These are phyloP conservation scores for Adansonia madagascariensis DNA, from an alignment of 441 rosid genomes.

Conservation along the genomic window DNA sequence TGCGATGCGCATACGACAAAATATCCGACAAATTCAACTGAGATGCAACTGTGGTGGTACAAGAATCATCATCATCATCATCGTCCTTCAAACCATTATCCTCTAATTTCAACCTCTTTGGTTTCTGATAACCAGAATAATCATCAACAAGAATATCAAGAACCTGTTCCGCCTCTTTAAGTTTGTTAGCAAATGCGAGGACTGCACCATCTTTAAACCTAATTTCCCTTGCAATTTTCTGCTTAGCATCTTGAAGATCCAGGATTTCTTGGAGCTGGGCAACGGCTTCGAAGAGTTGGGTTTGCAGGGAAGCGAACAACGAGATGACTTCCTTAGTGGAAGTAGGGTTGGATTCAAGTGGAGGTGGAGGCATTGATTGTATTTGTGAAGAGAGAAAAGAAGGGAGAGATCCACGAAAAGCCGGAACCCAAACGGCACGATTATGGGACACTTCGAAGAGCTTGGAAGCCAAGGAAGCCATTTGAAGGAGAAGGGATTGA, in stretches of 20 bases:
- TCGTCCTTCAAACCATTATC: constrained; percentile 36
- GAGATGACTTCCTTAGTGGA: constrained; percentile 13
- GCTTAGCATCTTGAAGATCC: constrained; percentile 79
- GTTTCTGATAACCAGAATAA: constrained; percentile 74
- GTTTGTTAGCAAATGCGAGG: constrained; percentile 72
- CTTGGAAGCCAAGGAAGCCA: constrained; percentile 73
- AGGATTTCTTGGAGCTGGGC: constrained; percentile 90
- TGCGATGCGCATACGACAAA: constrained; percentile 79
- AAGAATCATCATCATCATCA: constrained; percentile 25
- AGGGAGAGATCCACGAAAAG: constrained; percentile 75
- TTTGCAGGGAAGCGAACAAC: constrained; percentile 33
- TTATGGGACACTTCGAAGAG: constrained; percentile 75
- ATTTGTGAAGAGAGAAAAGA: constrained; percentile 65
- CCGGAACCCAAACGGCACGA: constrained; percentile 72
- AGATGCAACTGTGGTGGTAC: constrained; percentile 71
- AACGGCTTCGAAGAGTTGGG: constrained; percentile 88
- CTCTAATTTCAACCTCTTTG: constrained; percentile 51
- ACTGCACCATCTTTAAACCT: constrained; percentile 57
- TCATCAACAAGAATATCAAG: constrained; percentile 86
- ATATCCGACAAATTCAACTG: constrained; percentile 71
- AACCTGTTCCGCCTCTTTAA: constrained; percentile 74
- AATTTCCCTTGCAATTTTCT: constrained; percentile 62
- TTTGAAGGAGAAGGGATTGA: constrained; percentile 81
- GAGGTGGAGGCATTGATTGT: constrained; percentile 52
- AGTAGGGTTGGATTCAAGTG: constrained; percentile 39